phyloP scores from a whole-genome alignment of 75 land plant species.

The Pseudotsuga menziesii region DNA sequence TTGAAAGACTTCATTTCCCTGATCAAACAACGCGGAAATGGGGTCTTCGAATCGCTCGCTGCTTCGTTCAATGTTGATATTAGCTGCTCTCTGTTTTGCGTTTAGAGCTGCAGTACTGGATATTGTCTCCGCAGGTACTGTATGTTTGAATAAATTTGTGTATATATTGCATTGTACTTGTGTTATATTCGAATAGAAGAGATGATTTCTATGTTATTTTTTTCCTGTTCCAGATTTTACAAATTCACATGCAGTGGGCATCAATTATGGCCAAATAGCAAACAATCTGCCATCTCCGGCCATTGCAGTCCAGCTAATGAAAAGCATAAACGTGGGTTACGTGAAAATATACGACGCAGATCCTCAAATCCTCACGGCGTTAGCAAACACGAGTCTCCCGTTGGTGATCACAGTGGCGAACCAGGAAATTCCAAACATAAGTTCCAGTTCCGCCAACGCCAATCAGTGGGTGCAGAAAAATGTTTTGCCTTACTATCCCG shows the following conservation, averaged over 20 bases:
- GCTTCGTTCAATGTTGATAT: no score
- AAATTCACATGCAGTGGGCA: slow-evolving; percentile 8
- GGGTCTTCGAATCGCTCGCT: no score
- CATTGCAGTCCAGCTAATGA: slow-evolving; percentile 14
- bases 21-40: no score
- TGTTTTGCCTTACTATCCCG: slow-evolving; percentile 22
- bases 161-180: no score
- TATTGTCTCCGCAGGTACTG: no score
- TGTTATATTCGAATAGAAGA: no score
- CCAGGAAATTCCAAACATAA: slow-evolving; percentile 7
- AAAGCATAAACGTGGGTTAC: slow-evolving; percentile 16
- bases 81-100: no score
- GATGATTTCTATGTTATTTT: no score
- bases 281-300: slow-evolving; percentile 23
- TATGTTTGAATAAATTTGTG: no score
- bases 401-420: slow-evolving; percentile 17
- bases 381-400: slow-evolving; percentile 11
- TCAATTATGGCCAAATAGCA: slow-evolving; percentile 23
- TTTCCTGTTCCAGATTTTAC: no score
- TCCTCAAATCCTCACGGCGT: slow-evolving; percentile 12
- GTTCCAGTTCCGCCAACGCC: background rate
- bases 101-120: no score
- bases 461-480: slow-evolving; percentile 23
- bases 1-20: no score
- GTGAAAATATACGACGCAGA: slow-evolving; percentile 28